Base-by-base conservation (phyloP, 805 yeast species). In the Kuraishia ogatae region DNA sequence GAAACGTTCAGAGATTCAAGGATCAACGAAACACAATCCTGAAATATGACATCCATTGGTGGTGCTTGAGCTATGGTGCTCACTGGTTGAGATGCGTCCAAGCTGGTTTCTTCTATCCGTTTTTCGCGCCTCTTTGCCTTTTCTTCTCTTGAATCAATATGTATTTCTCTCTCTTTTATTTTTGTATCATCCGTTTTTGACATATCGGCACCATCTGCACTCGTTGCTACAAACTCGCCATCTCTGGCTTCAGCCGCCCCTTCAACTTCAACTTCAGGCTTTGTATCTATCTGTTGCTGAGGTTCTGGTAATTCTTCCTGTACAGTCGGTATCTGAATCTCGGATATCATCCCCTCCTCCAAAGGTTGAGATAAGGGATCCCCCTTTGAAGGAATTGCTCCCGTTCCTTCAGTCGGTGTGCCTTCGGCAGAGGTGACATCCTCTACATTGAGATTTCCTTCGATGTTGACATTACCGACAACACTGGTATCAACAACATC, bases 1-100 rank as follows among this genome's bases (percentile, higher is more conserved):
- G 62, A 60, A 2, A 72, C 66, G 2, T 64, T 66, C 60, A 71
- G 54, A 1, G 69, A 60, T 29, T 68, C 64, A 46, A 79, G 56
- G 48, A 74, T 70, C 2, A 74, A 52, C 1, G 72, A 72, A 2
- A 78, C 61, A 1, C 77, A 67, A 48, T 68, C 65, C 39, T 62
- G 66, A 11, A 70, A 60, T 1, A 71, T 54, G 1, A 56, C 39
- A 50, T 69, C 73, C 70, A 71, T 66, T 8, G 70, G 65, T n/a
- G 23, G 35, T 7, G 39, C 26, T 28, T 22, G 22, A 47, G 46
- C 49, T 39, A 21, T 8, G 19, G 39, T 46, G 39, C 21, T 21
- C 22, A 46, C 51, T 35, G 17, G 17, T 4, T 35, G 55, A 19
- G 54, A 52, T 17, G 54, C 52, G 13, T 39, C 49, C 28, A 56